phyloP scores from a whole-genome alignment of 2,329 filamentous ascomycete genomes.

The Fusarium sp. region DNA sequence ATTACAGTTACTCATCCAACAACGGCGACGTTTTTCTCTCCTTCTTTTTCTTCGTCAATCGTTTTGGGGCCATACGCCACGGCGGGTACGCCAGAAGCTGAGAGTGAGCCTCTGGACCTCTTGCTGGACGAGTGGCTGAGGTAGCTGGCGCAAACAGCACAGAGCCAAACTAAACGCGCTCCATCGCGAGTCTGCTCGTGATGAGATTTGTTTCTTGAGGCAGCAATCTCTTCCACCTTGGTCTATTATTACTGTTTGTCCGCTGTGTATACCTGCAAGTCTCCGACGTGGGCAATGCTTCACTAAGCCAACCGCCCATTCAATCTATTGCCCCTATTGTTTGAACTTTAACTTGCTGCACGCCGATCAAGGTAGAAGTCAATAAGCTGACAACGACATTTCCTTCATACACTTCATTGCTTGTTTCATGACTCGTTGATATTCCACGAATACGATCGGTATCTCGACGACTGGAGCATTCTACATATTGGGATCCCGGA shows the following conservation, averaged over 20 bases:
- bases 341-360: conserved; percentile 17
- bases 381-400: conserved; percentile 18
- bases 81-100: conserved; percentile 7
- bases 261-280: conserved; percentile 1
- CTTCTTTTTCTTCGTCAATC: background rate
- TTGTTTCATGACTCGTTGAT: conserved; percentile 5
- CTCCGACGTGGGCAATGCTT: conserved; percentile 14
- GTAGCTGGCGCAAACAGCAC: conserved; percentile 26
- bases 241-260: background rate
- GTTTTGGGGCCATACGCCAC: conserved; percentile 5
- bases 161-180: conserved; percentile 28
- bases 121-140: conserved; percentile 26
- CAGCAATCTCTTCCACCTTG: conserved; percentile 19
- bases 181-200: conserved; percentile 37
- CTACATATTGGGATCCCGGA: conserved; percentile 13
- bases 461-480: background rate
- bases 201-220: conserved; percentile 38
- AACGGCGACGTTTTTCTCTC: background rate
- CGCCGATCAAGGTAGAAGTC: conserved; percentile 2
- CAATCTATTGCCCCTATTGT: conserved; percentile 27
- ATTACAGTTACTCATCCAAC: conserved; percentile 1
- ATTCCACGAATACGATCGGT: conserved; percentile 1
- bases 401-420: conserved; percentile 1
- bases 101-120: conserved; percentile 15
- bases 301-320: conserved; percentile 15